Conservation (phyloP, 345 rosid genomes). For the Dipteronia sinensis region DNA sequence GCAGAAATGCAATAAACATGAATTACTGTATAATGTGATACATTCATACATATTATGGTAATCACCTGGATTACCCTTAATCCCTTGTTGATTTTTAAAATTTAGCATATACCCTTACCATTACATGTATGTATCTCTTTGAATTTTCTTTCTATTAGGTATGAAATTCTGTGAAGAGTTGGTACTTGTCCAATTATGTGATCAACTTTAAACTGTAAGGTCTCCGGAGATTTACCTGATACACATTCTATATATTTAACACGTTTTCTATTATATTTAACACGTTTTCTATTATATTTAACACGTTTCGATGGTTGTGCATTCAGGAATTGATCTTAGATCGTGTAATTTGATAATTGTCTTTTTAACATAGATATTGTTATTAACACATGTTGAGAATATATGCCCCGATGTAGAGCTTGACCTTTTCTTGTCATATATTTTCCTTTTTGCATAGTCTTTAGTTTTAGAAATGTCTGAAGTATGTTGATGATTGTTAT, state of each 20-base stretch:
- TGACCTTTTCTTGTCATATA: background rate
- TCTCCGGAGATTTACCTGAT: background rate
- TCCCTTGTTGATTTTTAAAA: background rate
- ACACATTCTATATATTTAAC: background rate
- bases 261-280: background rate
- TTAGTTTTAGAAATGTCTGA: background rate
- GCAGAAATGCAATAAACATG: constrained; percentile 9
- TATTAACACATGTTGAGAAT: background rate
- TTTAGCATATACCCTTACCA: constrained; percentile 5
- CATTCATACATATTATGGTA: background rate
- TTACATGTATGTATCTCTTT: background rate
- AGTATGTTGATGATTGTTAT: background rate
- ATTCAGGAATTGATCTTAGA: background rate
- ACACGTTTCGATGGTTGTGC: background rate
- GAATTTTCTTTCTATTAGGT: background rate
- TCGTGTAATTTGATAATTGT: background rate
- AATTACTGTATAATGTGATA: background rate
- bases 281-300: background rate
- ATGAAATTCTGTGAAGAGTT: constrained; percentile 14
- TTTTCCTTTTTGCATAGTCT: constrained; percentile 1
- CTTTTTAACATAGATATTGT: background rate
- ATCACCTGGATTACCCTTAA: constrained; percentile 17
- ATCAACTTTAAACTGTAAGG: background rate
- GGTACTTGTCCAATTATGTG: background rate
- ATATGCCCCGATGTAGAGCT: background rate